phyloP scores from a whole-genome alignment of 1,284 basidiomycete species.

The Ustilago nuda region DNA sequence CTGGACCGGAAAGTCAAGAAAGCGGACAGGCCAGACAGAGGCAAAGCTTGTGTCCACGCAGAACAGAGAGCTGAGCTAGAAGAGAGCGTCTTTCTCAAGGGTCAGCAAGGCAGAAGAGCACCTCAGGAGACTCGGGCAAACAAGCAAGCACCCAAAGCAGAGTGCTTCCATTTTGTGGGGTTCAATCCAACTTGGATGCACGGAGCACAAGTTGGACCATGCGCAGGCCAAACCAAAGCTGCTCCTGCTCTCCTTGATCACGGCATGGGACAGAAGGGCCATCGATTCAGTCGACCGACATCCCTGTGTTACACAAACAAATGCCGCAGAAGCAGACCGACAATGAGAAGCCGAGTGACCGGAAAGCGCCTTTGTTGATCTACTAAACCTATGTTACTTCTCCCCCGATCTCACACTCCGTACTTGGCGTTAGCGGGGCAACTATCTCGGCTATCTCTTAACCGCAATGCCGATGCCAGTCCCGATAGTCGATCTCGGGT shows the following conservation, averaged over 20 bases:
- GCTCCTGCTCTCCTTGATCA: too few relatives aligned
- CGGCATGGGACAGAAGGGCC: too few relatives aligned
- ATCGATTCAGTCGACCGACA: too few relatives aligned
- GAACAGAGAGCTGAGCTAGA: neutral
- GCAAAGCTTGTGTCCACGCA: neutral
- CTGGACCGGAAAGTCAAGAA: constrained; percentile 18
- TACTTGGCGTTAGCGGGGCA: too few relatives aligned
- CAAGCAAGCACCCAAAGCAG: neutral
- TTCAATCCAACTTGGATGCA: neutral
- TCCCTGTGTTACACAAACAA: neutral
- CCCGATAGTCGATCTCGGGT: too few relatives aligned
- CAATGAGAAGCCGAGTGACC: constrained; percentile 14
- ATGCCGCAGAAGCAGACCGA: constrained; percentile 3
- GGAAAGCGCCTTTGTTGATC: neutral
- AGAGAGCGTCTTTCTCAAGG: neutral
- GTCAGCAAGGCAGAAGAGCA: constrained; percentile 6
- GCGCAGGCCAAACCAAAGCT: neutral
- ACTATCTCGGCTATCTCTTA: too few relatives aligned
- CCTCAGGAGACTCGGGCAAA: constrained; percentile 3
- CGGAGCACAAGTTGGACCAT: neutral
- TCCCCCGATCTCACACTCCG: too few relatives aligned
- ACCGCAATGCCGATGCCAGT: too few relatives aligned
- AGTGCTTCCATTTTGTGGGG: neutral
- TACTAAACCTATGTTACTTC: too few relatives aligned
- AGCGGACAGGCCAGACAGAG: constrained; percentile 8